Conservation (phyloP, 257 asterid species). For the Scutellaria galericulata region DNA sequence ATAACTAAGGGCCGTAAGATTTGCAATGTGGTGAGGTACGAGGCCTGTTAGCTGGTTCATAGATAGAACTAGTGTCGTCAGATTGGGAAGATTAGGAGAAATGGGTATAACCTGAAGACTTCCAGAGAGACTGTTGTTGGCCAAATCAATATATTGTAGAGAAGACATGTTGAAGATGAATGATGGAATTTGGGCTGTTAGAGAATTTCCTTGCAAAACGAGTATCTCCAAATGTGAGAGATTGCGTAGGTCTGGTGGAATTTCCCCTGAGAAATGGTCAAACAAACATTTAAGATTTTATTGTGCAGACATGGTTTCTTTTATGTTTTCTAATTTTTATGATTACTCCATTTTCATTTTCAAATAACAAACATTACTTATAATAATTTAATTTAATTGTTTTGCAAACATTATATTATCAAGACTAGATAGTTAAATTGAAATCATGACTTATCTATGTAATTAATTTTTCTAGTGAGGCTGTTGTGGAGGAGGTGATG, state of each 20-base stretch:
- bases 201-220: slow-evolving; percentile 30
- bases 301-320: too few species aligned
- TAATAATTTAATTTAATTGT: too few species aligned
- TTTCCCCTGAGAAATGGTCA: slow-evolving; percentile 36
- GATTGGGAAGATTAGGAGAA: slow-evolving; percentile 35
- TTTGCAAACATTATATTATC: too few species aligned
- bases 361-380: too few species aligned
- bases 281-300: too few species aligned
- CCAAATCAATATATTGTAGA: slow-evolving; percentile 26
- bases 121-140: slow-evolving; percentile 55
- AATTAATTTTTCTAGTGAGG: too few species aligned
- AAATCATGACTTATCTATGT: too few species aligned
- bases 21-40: slow-evolving; percentile 41
- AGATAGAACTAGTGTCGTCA: slow-evolving; percentile 37
- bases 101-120: slow-evolving; percentile 33
- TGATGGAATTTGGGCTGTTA: slow-evolving; percentile 36
- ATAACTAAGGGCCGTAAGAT: slow-evolving; percentile 37
- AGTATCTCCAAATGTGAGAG: slow-evolving; percentile 41
- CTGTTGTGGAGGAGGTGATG: too few species aligned
- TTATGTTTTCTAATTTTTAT: too few species aligned
- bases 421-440: too few species aligned
- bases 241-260: slow-evolving; percentile 52
- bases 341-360: too few species aligned
- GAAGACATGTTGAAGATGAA: slow-evolving; percentile 49
- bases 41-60: slow-evolving; percentile 48